Conservation (phyloP, 2,329 filamentous ascomycete genomes). For the Stemphylium vesicarium region DNA sequence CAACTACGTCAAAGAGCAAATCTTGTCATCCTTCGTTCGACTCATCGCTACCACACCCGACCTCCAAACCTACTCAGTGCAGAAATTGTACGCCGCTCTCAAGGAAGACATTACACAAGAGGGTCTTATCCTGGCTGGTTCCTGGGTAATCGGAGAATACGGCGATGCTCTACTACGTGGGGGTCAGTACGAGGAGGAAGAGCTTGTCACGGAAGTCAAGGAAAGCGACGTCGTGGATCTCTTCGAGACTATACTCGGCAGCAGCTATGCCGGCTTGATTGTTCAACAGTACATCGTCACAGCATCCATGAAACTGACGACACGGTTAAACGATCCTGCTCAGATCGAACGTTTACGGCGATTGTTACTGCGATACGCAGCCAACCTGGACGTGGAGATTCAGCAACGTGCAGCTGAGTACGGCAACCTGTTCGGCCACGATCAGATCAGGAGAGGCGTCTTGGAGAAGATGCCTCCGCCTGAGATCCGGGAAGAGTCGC, state of each 20-base stretch:
- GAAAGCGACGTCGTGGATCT: conserved; percentile 91
- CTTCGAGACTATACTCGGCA: conserved; percentile 91
- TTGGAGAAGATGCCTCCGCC: conserved; percentile 97
- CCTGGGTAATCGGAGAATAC: conserved; percentile 98
- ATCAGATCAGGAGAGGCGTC: conserved; percentile 85
- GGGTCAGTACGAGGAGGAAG: conserved; percentile 92
- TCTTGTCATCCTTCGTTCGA: conserved; percentile 93
- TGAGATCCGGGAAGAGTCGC: conserved; percentile 93
- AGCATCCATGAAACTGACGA: conserved; percentile 92
- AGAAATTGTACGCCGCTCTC: conserved; percentile 88
- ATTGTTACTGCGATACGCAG: conserved; percentile 77
- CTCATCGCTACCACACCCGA: conserved; percentile 94
- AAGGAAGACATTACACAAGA: conserved; percentile 99
- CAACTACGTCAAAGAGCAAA: conserved; percentile 97
- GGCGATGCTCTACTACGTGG: conserved; percentile 88
- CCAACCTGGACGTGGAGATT: conserved; percentile 91
- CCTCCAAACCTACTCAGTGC: conserved; percentile 93
- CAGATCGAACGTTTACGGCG: conserved; percentile 86
- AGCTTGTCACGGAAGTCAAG: conserved; percentile 80
- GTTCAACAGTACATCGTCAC: conserved; percentile 97
- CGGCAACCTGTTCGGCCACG: conserved; percentile 88
- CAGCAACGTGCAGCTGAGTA: conserved; percentile 97
- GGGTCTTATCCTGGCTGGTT: conserved; percentile 87
- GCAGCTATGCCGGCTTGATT: conserved; percentile 89
- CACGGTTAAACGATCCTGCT: conserved; percentile 79